Evolutionary conservation across 2,329 filamentous ascomycete species (phyloP).

Genomic region (Ambrosiella beaveri): DNA sequence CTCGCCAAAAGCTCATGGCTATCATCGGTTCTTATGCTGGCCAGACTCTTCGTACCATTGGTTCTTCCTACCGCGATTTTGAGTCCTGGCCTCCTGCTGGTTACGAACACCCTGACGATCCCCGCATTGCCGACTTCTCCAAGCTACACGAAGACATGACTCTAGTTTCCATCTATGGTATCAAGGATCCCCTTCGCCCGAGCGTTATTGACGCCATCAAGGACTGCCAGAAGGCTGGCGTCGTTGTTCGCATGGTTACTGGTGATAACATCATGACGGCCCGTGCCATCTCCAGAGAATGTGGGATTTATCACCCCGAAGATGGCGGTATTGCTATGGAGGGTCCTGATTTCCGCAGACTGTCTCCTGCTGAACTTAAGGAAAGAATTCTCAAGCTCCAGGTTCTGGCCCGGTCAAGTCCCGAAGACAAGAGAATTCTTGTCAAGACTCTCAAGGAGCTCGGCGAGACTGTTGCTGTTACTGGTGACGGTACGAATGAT

Average conservation of each 20-base stretch:
- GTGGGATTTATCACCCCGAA: slow-evolving; percentile 43
- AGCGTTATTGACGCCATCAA: slow-evolving; percentile 48
- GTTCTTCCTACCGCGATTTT: slow-evolving; percentile 59
- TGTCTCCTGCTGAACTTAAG: slow-evolving; percentile 42
- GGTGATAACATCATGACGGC: slow-evolving; percentile 57
- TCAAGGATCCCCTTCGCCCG: slow-evolving; percentile 50
- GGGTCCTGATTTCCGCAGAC: slow-evolving; percentile 47
- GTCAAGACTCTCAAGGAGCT: slow-evolving; percentile 43
- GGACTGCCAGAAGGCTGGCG: slow-evolving; percentile 46
- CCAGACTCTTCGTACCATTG: slow-evolving; percentile 51
- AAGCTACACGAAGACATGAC: slow-evolving; percentile 45
- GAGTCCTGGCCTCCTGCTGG: slow-evolving; percentile 55
- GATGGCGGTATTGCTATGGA: slow-evolving; percentile 47
- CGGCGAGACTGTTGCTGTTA: slow-evolving; percentile 41
- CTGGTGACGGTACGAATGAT: slow-evolving; percentile 47
- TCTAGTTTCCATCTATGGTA: slow-evolving; percentile 53
- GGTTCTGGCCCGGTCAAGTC: slow-evolving; percentile 47
- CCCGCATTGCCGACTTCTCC: slow-evolving; percentile 36
- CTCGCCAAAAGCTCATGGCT: slow-evolving; percentile 21
- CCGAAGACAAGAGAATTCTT: slow-evolving; percentile 48
- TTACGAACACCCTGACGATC: slow-evolving; percentile 22
- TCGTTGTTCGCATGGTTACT: slow-evolving; percentile 55
- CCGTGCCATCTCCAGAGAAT: slow-evolving; percentile 54
- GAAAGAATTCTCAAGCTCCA: slow-evolving; percentile 40
- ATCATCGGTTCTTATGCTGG: slow-evolving; percentile 13